phyloP scores from a whole-genome alignment of 1,284 basidiomycete species.

The Boletus hoseneyae region DNA sequence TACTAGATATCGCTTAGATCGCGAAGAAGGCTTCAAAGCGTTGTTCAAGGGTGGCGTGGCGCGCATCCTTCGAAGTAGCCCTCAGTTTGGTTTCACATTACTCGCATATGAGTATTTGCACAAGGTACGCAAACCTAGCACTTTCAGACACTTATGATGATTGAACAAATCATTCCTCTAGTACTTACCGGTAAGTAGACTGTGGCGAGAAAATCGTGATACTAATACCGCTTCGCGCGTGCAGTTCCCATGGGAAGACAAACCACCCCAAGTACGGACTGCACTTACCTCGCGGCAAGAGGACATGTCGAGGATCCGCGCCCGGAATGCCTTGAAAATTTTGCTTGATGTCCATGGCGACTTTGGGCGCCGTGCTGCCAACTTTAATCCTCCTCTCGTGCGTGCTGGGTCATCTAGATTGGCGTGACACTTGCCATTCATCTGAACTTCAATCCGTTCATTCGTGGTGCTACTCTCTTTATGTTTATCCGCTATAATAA shows the following conservation, averaged over 20 bases:
- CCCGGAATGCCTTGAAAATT: slow-evolving; percentile 91
- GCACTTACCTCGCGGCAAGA: slow-evolving; percentile 69
- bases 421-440: slow-evolving; percentile 12
- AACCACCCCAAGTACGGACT: slow-evolving; percentile 62
- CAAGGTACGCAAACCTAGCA: slow-evolving; percentile 43
- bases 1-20: slow-evolving; percentile 45
- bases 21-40: slow-evolving; percentile 85
- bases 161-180: slow-evolving; percentile 24
- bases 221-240: slow-evolving; percentile 10
- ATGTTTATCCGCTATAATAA: slow-evolving; percentile 21
- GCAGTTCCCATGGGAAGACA: slow-evolving; percentile 76
- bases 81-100: slow-evolving; percentile 91
- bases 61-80: slow-evolving; percentile 83
- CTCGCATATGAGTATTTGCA: slow-evolving; percentile 84
- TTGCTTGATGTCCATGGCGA: slow-evolving; percentile 81
- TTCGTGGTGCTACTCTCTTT: slow-evolving; percentile 2
- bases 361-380: slow-evolving; percentile 59
- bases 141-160: not conserved
- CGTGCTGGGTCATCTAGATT: slow-evolving; percentile 37
- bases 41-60: slow-evolving; percentile 96
- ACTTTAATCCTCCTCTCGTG: slow-evolving; percentile 33
- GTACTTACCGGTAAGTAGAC: slow-evolving; percentile 65
- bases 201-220: slow-evolving; percentile 1
- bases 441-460: not conserved
- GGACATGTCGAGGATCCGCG: slow-evolving; percentile 84